Base-by-base conservation (phyloP, 208 protist species). In the Acanthamoeba lenticulata region DNA sequence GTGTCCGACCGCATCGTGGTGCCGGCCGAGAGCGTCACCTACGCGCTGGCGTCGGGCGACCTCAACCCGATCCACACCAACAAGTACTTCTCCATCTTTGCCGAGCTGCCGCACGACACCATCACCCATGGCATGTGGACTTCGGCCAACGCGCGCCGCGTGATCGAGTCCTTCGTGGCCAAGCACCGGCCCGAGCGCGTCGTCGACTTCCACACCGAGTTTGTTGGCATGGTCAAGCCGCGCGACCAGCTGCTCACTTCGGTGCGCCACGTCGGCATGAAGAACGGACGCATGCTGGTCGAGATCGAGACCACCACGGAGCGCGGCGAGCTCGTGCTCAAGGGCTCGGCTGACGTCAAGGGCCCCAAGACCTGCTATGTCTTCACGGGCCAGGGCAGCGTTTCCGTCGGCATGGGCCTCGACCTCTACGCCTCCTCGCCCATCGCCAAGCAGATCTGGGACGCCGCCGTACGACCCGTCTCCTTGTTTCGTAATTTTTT, bases 101-200 rank as follows among this genome's bases (percentile, higher is more conserved):
- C 95, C 15, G 92, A 95, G 21, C 96, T 98, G 38, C 97, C 97
- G 21, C 60, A 74, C 42, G 95, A 55, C 55, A 96, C 97, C n/a
- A 98, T 98, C 89, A 96, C 95, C 17, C 97, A 98, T 79, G 97
- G 97, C 47, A 98, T 98, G 97, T 98, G 96, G 96, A 97, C 96
- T 6, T 86, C 93, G 15, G 97, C 97, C 21, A 88, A 85, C 42
- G 95, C 83, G 9, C 55, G 97, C 17, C 55, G 95, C 34, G 32
- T 97, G 24, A 83, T 98, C 32, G 96, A 97, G 79, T 86, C 83
- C n/a, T 96, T 93, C 72, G 94, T 93, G 11, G 95, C 96, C 55
- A 94, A 97, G 45, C 96, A 96, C 52, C 27, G 94, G n/a, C 94
- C 95, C 29, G 40, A 92, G 11, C 77, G 96, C 34, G 95, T 98